These are phyloP conservation scores for Cephalotrichum gorgonifer DNA, from an alignment of 2,329 filamentous ascomycete genomes.

Conservation along the genomic window DNA sequence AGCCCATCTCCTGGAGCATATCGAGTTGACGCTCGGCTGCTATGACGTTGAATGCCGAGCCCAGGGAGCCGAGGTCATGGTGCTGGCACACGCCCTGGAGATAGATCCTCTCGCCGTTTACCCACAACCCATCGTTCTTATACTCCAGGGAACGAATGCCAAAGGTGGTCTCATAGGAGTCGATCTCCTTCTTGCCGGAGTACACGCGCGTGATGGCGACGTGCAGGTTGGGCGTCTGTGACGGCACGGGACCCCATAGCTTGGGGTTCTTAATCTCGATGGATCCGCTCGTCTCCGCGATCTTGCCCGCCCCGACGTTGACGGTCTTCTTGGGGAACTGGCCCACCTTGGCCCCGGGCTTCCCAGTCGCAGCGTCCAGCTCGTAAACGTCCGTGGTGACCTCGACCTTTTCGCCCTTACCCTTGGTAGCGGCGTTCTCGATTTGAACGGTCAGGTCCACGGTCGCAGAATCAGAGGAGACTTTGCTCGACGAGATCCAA, in stretches of 20 bases:
- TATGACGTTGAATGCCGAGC: conserved; percentile 36
- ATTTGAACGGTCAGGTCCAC: conserved; percentile 33
- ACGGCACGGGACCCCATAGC: conserved; percentile 37
- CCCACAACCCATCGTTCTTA: conserved; percentile 26
- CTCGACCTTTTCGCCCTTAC: conserved; percentile 17
- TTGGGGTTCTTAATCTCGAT: conserved; percentile 19
- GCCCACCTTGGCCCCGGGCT: conserved; percentile 17
- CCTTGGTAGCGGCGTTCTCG: conserved; percentile 27
- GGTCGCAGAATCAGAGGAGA: conserved; percentile 30
- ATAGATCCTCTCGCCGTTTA: conserved; percentile 33
- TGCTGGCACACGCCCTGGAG: conserved; percentile 41
- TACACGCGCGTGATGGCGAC: conserved; percentile 31
- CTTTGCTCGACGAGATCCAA: conserved; percentile 31
- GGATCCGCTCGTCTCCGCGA: not conserved
- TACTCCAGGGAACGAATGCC: conserved; percentile 36
- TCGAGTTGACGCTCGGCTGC: conserved; percentile 37
- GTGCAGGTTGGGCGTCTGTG: conserved; percentile 35
- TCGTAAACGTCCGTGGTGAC: conserved; percentile 29
- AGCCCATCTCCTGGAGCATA: conserved; percentile 36
- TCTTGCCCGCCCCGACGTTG: conserved; percentile 4
- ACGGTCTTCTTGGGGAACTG: conserved; percentile 20
- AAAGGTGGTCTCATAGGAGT: conserved; percentile 38
- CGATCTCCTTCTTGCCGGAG: conserved; percentile 17
- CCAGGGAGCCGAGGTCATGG: conserved; percentile 38
- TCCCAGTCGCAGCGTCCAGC: conserved; percentile 20